Percentiles rank a stretch among this genome's conserved stretches.
Evolutionary conservation across 1,284 basidiomycete species (phyloP).

Genomic region (Anthracocystis walkeri): DNA sequence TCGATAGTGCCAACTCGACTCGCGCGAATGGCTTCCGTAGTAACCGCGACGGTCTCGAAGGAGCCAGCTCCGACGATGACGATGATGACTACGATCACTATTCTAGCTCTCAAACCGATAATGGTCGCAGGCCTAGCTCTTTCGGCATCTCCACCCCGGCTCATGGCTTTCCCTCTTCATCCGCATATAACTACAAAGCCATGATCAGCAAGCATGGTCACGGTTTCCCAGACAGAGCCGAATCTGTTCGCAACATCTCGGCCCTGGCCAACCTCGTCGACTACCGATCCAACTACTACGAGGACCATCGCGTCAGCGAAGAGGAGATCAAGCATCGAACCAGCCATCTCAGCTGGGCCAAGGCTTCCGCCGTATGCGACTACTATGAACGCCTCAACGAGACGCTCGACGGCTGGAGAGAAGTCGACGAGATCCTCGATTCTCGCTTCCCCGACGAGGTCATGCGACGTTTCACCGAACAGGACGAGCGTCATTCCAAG

Average conservation of each 20-base stretch:
- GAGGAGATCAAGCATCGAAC: slow-evolving; percentile 54
- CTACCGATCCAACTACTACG: slow-evolving; percentile 61
- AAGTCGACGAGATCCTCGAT: slow-evolving; percentile 67
- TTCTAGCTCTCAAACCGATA: slow-evolving; percentile 29
- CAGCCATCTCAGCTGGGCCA: slow-evolving; percentile 38
- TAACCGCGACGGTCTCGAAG: slow-evolving; percentile 4
- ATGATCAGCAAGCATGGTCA: slow-evolving; percentile 52
- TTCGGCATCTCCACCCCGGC: slow-evolving; percentile 31
- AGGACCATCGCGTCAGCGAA: slow-evolving; percentile 50
- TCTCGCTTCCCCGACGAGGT: slow-evolving; percentile 66
- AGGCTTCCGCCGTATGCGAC: slow-evolving; percentile 43
- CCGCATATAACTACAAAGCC: slow-evolving; percentile 39
- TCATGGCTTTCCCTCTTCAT: slow-evolving; percentile 38
- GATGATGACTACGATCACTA: slow-evolving; percentile 24
- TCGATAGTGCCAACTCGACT: slow-evolving; percentile 13
- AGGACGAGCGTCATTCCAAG: slow-evolving; percentile 18
- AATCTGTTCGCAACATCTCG: slow-evolving; percentile 60
- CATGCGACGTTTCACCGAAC: slow-evolving; percentile 59
- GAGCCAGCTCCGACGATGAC: slow-evolving; percentile 28
- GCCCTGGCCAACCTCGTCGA: slow-evolving; percentile 63
- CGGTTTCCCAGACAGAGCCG: slow-evolving; percentile 53
- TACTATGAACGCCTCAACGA: slow-evolving; percentile 65
- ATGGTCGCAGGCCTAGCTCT: slow-evolving; percentile 31
- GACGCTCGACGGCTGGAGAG: slow-evolving; percentile 66
- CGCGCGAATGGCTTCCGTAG: slow-evolving; percentile 1